Conservation (phyloP, 2,329 filamentous ascomycete species). For the Xenoacremonium recifei region DNA sequence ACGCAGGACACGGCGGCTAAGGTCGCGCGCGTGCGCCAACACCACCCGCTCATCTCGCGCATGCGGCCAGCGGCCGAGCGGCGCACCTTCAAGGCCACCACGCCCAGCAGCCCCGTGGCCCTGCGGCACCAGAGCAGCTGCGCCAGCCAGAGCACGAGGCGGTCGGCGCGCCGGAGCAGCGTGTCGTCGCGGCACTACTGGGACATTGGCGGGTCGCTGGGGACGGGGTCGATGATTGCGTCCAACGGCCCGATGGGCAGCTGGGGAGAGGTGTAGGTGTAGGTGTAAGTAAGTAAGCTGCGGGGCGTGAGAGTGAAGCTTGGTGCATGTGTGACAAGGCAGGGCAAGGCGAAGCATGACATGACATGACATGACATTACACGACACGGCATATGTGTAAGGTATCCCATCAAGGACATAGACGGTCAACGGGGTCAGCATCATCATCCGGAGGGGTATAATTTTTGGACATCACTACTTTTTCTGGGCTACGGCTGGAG, state of each 20-base stretch:
- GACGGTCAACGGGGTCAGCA: too few relatives aligned
- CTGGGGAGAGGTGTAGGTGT: conserved; percentile 79
- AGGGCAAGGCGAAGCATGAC: too few relatives aligned
- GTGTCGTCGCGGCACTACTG: conserved; percentile 83
- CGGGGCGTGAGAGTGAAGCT: conserved; percentile 6
- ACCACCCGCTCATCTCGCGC: conserved; percentile 79
- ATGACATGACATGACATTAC: too few relatives aligned
- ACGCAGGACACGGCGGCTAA: conserved; percentile 70
- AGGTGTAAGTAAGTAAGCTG: conserved; percentile 15
- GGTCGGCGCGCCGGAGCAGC: conserved; percentile 65
- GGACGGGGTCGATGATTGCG: conserved; percentile 70
- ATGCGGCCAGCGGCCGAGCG: conserved; percentile 47
- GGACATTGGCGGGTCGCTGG: conserved; percentile 82
- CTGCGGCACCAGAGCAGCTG: conserved; percentile 64
- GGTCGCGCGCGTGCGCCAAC: conserved; percentile 79
- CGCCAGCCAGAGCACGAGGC: conserved; percentile 82
- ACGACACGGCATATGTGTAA: too few relatives aligned
- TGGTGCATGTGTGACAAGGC: conserved; percentile 2
- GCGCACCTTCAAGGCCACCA: conserved; percentile 55
- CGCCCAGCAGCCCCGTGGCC: conserved; percentile 47
- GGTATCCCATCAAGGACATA: too few relatives aligned
- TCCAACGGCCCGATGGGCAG: conserved; percentile 67
- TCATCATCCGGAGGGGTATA: conserved; percentile 11
- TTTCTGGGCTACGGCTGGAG: conserved; percentile 14
- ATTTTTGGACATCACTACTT: conserved; percentile 14